These are phyloP conservation scores for Symbiodinium pilosum DNA, from an alignment of 73 alveolate genomes.

Conservation along the genomic window DNA sequence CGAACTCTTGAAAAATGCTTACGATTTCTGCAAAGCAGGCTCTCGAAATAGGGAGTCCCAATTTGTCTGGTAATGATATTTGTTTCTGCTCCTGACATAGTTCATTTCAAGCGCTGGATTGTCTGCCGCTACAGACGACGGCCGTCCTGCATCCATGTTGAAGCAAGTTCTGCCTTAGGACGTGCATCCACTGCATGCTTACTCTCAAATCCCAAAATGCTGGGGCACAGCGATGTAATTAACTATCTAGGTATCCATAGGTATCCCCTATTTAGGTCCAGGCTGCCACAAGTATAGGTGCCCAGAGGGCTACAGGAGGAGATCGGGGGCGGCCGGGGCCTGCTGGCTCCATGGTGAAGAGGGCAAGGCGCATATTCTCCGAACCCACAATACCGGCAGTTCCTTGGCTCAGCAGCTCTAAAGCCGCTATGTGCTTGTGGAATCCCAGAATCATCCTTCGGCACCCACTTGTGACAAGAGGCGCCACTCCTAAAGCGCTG, in stretches of 20 bases:
- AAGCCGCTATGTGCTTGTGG: no score
- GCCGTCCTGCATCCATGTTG: neutral
- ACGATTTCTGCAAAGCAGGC: neutral
- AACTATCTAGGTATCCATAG: neutral
- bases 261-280: neutral
- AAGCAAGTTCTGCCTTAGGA: constrained; percentile 3
- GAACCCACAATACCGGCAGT: constrained; percentile 74
- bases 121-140: neutral
- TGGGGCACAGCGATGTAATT: no score
- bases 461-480: neutral
- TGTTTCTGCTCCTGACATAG: constrained; percentile 46
- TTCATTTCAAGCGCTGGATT: neutral
- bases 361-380: constrained; percentile 58
- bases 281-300: constrained; percentile 58
- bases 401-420: no score
- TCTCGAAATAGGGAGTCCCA: constrained; percentile 47
- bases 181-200: no score
- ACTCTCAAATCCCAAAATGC: no score
- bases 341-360: neutral
- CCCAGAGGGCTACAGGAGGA: constrained; percentile 93
- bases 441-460: no score
- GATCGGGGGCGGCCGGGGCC: constrained; percentile 80
- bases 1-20: no score
- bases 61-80: constrained; percentile 36
- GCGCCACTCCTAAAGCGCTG: constrained; percentile 57